phyloP scores from a whole-genome alignment of 2,329 filamentous ascomycete species.

The Sporothrix brasiliensis region DNA sequence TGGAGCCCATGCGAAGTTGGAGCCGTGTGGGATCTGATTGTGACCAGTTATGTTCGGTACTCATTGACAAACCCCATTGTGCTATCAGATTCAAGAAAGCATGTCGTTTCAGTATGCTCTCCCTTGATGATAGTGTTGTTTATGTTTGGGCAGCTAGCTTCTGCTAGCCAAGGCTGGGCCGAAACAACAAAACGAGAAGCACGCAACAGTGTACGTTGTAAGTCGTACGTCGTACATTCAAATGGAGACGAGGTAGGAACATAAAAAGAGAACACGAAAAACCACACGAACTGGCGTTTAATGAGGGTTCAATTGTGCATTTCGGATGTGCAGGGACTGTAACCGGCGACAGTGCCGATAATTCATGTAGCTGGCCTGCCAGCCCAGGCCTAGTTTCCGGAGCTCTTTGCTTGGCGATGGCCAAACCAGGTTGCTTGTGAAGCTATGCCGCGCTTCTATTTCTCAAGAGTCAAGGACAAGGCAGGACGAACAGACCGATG shows the following conservation, averaged over 20 bases:
- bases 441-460: not conserved
- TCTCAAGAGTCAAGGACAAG: not conserved
- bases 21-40: too few species aligned
- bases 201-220: too few species aligned
- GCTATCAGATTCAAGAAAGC: too few species aligned
- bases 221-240: not conserved
- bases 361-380: not conserved
- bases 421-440: not conserved
- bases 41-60: too few species aligned
- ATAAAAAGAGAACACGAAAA: not conserved
- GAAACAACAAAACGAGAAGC: not conserved
- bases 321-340: not conserved
- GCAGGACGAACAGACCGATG: not conserved
- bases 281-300: not conserved
- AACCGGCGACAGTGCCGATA: not conserved
- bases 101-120: too few species aligned
- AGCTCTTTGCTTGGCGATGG: not conserved
- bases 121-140: not conserved
- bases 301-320: not conserved
- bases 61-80: too few species aligned
- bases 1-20: too few species aligned
- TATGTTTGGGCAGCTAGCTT: not conserved
- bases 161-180: not conserved
- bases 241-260: not conserved
- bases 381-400: not conserved